phyloP scores from a whole-genome alignment of 2,329 filamentous ascomycete species.

The Lithohypha guttulata region DNA sequence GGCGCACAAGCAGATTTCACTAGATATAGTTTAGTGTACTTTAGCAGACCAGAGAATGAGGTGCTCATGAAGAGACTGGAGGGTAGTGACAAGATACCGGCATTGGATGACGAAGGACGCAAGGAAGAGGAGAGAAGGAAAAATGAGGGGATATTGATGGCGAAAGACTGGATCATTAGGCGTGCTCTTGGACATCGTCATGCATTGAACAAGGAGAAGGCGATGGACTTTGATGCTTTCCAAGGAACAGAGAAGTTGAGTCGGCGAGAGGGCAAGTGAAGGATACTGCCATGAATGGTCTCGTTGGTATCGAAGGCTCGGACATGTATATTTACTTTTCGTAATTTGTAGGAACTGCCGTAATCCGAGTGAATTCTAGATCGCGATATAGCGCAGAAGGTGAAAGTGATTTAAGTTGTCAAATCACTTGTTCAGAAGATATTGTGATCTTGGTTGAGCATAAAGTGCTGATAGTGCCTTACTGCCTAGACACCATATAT shows the following conservation, averaged over 20 bases:
- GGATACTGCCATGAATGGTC: too few species aligned
- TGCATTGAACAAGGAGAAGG: conserved; percentile 16
- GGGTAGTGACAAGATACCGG: conserved; percentile 27
- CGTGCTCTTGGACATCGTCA: conserved; percentile 28
- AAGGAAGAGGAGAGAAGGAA: conserved; percentile 24
- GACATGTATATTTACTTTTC: too few species aligned
- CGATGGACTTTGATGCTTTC: conserved; percentile 17
- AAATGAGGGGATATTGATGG: conserved; percentile 25
- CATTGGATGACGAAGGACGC: conserved; percentile 23
- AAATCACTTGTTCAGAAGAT: too few species aligned
- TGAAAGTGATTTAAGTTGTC: too few species aligned
- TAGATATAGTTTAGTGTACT: conserved; percentile 46
- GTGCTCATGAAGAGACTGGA: conserved; percentile 34
- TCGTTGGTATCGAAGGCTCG: too few species aligned
- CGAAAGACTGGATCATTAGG: conserved; percentile 34
- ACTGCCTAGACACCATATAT: too few species aligned
- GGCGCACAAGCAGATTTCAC: conserved; percentile 35
- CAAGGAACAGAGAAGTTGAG: conserved; percentile 19
- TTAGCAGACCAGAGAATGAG: conserved; percentile 40
- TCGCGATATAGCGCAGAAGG: too few species aligned
- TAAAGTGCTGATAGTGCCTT: too few species aligned
- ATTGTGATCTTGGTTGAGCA: too few species aligned
- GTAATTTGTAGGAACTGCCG: too few species aligned
- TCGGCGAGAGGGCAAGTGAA: conserved; percentile 13
- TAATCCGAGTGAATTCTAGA: too few species aligned